These are phyloP conservation scores for Bathelium albidoporum DNA, from an alignment of 495 filamentous ascomycete species.

Conservation along the genomic window DNA sequence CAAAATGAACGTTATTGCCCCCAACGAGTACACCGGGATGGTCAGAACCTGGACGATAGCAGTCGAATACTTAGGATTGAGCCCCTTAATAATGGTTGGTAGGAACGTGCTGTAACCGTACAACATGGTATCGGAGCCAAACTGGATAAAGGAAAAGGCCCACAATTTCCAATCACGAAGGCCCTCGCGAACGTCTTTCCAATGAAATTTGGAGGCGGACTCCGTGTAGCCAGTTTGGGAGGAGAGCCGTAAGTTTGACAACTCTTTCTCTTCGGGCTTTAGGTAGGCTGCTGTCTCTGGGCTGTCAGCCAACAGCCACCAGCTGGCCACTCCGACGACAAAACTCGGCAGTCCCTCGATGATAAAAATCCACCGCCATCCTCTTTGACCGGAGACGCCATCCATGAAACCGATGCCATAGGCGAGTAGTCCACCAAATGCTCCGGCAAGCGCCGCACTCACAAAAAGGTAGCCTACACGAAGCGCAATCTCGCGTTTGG, in stretches of 20 bases:
- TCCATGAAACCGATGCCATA: slow-evolving; percentile 66
- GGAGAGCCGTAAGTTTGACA: slow-evolving; percentile 15
- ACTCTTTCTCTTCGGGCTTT: slow-evolving; percentile 19
- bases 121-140: slow-evolving; percentile 51
- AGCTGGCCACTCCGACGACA: slow-evolving; percentile 48
- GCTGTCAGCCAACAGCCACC: slow-evolving; percentile 55
- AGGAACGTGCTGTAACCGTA: slow-evolving; percentile 71
- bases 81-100: slow-evolving; percentile 63
- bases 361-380: slow-evolving; percentile 60
- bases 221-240: slow-evolving; percentile 47
- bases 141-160: slow-evolving; percentile 8
- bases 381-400: slow-evolving; percentile 48
- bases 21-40: slow-evolving; percentile 64
- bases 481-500: slow-evolving; percentile 60
- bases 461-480: slow-evolving; percentile 70
- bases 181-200: slow-evolving; percentile 41
- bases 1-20: slow-evolving; percentile 53
- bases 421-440: slow-evolving; percentile 64
- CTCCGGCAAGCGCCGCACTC: slow-evolving; percentile 63
- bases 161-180: slow-evolving; percentile 48
- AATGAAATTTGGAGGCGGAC: slow-evolving; percentile 51
- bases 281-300: slow-evolving; percentile 37
- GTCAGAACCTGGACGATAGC: slow-evolving; percentile 64
- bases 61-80: slow-evolving; percentile 47
- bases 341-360: slow-evolving; percentile 62